Evolutionary conservation across 257 asterid genomes (phyloP), one percentile per base, ranked within the genome.

Genomic region (Ophiorrhiza pumila): DNA sequence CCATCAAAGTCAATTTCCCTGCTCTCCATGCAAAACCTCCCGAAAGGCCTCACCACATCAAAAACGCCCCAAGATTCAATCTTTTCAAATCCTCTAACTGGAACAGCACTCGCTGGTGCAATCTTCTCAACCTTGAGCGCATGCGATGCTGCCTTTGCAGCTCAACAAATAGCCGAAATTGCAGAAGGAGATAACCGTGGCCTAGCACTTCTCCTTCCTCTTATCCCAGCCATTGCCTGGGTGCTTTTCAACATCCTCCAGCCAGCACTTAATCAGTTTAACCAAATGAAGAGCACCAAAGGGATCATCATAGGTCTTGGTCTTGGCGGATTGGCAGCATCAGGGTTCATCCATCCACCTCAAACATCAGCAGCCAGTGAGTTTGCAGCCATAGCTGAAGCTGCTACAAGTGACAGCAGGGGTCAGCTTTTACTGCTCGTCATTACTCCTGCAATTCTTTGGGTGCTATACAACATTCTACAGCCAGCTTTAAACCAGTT

Each of bases 401-500:
- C 93, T 17, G 85, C 93, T 17, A 84, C 84, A 23, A 71, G 50
- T 49, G 97, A 92, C 50, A 92, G 81, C 83, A 86, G 99, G 85
- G 98, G 98, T 8, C 86, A 79, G 77, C 95, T 94, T 9, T 61
- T 94, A 85, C 76, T 94, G 79, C 79, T 92, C 23, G 99, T 95
- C 4, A 83, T 92, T 43, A 41, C 96, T n/a, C 98, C 99, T 60
- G 98, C 99, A 18, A 80, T 95, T 50, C 74, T 57, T 12, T 95
- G 98, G 98, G 98, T 95, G 78, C 70, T 78, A 42, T 92, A 78
- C 87, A 90, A 91, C 64, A 90, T 95, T 17, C 81, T 95, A 78
- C 98, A 87, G 80, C 99, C 99, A 25, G 98, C 98, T 70, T 80
- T 95, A 88, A 92, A 92, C 80, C 99, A 92, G 89, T 80, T 95